Percentiles rank a stretch among this genome's conserved stretches.
phyloP scores from a whole-genome alignment of 441 rosid genomes.

The Gossypium trilobum region DNA sequence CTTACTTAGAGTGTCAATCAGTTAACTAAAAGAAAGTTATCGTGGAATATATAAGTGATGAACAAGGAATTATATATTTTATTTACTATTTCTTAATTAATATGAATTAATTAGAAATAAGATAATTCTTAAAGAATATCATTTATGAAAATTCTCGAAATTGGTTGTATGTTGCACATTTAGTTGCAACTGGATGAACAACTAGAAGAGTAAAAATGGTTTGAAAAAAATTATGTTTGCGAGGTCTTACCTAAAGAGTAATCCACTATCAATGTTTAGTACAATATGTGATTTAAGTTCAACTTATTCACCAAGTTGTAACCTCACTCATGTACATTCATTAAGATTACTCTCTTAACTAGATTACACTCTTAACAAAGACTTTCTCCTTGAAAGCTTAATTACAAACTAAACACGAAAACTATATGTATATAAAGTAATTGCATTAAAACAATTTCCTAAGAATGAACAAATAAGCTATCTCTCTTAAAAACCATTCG shows the following conservation, averaged over 20 bases:
- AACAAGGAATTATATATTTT: neutral
- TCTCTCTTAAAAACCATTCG: neutral
- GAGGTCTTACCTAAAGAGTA: neutral
- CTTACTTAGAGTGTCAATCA: no score
- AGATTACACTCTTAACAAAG: no score
- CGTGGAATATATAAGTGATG: neutral
- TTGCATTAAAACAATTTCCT: neutral
- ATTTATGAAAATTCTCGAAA: no score
- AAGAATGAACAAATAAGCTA: neutral
- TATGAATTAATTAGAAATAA: neutral
- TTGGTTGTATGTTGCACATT: neutral
- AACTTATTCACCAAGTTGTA: neutral
- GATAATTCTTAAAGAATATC: neutral
- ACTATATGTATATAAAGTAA: neutral
- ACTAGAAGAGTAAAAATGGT: neutral
- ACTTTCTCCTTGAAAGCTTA: neutral
- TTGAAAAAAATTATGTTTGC: neutral
- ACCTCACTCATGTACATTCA: neutral
- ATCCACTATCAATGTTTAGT: neutral
- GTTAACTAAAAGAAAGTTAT: no score
- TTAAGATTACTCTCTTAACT: neutral
- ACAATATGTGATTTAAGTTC: neutral
- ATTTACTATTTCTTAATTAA: no score
- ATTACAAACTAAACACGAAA: no score
- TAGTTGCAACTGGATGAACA: neutral